Evolutionary conservation across 768 basidiomycete genomes (phyloP).

Genomic region (Thelephora aurantiotincta): DNA sequence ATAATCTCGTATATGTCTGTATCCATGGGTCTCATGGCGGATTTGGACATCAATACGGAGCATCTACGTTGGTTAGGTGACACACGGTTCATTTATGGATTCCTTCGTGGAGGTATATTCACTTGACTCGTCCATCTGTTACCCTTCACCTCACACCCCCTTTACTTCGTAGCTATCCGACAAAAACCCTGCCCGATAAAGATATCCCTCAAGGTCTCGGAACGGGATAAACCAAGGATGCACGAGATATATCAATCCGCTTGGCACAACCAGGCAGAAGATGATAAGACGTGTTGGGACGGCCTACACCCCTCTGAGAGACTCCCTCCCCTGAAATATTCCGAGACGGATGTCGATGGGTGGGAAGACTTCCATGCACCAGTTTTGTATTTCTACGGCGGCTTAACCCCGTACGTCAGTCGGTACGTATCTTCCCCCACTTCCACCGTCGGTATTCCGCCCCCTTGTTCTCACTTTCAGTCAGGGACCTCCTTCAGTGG

Average conservation of each 20-base stretch:
- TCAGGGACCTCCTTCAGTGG: conserved; percentile 68
- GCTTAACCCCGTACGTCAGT: conserved; percentile 66
- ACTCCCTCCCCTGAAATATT: conserved; percentile 33
- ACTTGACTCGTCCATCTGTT: background rate
- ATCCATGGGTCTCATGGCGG: conserved; percentile 73
- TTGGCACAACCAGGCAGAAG: conserved; percentile 14
- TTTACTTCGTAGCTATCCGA: conserved; percentile 30
- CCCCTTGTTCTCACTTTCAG: conserved; percentile 2
- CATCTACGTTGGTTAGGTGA: conserved; percentile 77
- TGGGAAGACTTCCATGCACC: conserved; percentile 64
- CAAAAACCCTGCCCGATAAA: conserved; percentile 56
- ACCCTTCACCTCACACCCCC: background rate
- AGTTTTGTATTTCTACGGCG: conserved; percentile 56
- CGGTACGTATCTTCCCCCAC: conserved; percentile 23
- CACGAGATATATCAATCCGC: conserved; percentile 29
- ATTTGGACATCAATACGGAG: conserved; percentile 75
- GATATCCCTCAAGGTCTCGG: conserved; percentile 54
- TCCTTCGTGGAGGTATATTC: conserved; percentile 48
- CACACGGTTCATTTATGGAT: conserved; percentile 56
- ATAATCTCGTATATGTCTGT: conserved; percentile 76
- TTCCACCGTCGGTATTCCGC: background rate
- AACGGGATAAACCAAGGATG: conserved; percentile 64
- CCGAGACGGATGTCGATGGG: conserved; percentile 28
- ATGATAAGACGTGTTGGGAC: background rate
- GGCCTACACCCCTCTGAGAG: conserved; percentile 6